Evolutionary conservation across 2,329 filamentous ascomycete species (phyloP).

Genomic region (Epicoccum nigrum): DNA sequence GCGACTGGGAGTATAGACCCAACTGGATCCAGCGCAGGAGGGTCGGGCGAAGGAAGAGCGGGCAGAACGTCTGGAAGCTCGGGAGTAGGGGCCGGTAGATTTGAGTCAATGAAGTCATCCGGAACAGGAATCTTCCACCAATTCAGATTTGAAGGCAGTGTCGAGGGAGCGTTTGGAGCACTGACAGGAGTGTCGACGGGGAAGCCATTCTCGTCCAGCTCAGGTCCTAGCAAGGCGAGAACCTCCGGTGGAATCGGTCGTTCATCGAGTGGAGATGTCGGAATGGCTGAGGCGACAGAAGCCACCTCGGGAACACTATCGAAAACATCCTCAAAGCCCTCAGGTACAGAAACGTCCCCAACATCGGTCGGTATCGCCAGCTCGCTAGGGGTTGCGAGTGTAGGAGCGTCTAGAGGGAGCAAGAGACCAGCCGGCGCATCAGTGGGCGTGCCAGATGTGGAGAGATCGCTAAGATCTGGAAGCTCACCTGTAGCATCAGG

Average conservation of each 20-base stretch:
- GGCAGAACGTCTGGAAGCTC: background rate
- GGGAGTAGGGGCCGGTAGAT: background rate
- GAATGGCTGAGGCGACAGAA: background rate
- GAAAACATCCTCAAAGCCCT: conserved; percentile 9
- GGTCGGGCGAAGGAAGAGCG: no score
- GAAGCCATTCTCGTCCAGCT: conserved; percentile 2
- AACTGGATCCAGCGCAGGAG: no score
- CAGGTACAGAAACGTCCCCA: conserved; percentile 6
- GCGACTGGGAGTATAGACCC: background rate
- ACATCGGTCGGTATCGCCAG: background rate
- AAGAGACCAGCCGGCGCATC: background rate
- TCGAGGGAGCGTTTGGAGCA: background rate
- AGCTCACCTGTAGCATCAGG: conserved; percentile 2
- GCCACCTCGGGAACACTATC: background rate
- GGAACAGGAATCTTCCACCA: conserved; percentile 1
- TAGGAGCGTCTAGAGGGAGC: background rate
- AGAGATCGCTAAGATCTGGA: conserved; percentile 1
- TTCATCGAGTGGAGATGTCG: background rate
- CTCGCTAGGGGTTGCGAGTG: background rate
- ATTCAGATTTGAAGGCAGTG: background rate
- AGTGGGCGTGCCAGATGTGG: background rate
- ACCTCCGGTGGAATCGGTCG: background rate
- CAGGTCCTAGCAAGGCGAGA: conserved; percentile 6
- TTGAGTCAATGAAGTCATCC: conserved; percentile 2
- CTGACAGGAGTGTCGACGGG: background rate